Conservation (phyloP, 345 rosid species). For the Chamaenerion angustifolium region DNA sequence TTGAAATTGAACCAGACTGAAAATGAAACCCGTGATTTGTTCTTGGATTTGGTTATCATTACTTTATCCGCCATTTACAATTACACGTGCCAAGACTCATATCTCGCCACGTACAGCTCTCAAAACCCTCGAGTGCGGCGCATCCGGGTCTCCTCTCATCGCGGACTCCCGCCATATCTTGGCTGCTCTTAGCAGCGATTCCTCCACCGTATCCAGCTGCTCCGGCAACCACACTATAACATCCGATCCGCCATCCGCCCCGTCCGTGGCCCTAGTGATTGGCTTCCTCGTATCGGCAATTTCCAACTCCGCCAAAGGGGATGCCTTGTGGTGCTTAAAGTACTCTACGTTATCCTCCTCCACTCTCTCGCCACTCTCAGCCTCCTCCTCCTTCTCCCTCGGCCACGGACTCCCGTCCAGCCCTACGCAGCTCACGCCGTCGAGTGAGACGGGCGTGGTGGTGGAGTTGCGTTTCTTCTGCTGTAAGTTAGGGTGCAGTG, state of each 20-base stretch:
- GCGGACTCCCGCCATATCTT: slow-evolving; percentile 51
- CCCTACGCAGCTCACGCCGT: slow-evolving; percentile 33
- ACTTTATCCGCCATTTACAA: too few relatives aligned
- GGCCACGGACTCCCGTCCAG: slow-evolving; percentile 49
- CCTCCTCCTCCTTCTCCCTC: slow-evolving; percentile 3
- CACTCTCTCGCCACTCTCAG: slow-evolving; percentile 6
- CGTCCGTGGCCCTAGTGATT: slow-evolving; percentile 54
- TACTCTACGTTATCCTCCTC: slow-evolving; percentile 29
- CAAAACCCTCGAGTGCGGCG: slow-evolving; percentile 48
- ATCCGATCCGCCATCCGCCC: slow-evolving; percentile 17
- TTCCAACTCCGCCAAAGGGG: slow-evolving; percentile 53
- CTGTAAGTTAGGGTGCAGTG: slow-evolving; percentile 28
- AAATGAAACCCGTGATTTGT: too few relatives aligned
- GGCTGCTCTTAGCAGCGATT: slow-evolving; percentile 38
- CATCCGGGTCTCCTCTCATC: slow-evolving; percentile 64
- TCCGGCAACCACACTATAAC: slow-evolving; percentile 57
- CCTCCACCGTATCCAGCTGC: slow-evolving; percentile 78
- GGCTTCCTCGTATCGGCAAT: slow-evolving; percentile 71
- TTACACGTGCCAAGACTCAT: too few relatives aligned
- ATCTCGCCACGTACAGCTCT: slow-evolving; percentile 54
- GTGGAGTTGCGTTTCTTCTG: slow-evolving; percentile 27
- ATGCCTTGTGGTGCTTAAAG: slow-evolving; percentile 47
- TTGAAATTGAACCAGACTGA: too few relatives aligned
- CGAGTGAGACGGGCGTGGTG: background rate
- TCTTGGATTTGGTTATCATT: too few relatives aligned